A percentile compares a stretch with the other conserved stretches of the same genome.
These are phyloP conservation scores for Phytophthora vignae DNA, from an alignment of 352 stramenopile genomes.

Conservation along the genomic window DNA sequence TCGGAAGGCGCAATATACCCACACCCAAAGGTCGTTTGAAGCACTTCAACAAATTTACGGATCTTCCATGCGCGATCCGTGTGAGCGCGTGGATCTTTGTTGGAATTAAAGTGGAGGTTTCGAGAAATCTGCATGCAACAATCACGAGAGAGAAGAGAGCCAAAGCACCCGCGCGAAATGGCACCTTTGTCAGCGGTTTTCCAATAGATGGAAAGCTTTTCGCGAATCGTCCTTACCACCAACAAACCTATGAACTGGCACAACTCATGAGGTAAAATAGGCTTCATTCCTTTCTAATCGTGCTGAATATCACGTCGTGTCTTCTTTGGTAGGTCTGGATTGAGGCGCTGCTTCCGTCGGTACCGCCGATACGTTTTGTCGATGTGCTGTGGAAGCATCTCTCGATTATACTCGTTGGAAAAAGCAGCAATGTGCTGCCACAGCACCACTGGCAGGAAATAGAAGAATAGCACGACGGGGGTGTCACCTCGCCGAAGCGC, in stretches of 20 bases:
- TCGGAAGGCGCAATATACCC: no score
- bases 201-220: no score
- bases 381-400: background rate
- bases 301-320: background rate
- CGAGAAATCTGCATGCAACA: background rate
- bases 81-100: background rate
- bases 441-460: background rate
- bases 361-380: background rate
- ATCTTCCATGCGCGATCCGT: background rate
- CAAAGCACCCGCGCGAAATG: background rate
- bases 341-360: background rate
- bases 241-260: no score
- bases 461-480: background rate
- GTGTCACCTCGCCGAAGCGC: background rate
- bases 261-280: no score
- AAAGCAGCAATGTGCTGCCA: conserved; percentile 1
- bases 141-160: background rate
- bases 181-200: no score
- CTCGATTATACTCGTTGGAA: background rate
- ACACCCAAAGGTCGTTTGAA: no score
- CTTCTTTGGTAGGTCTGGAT: background rate
- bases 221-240: no score
- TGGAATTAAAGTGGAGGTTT: background rate
- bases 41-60: no score
- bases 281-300: no score